These are phyloP conservation scores for Entonaema liquescens DNA, from an alignment of 495 filamentous ascomycete genomes.

Conservation along the genomic window DNA sequence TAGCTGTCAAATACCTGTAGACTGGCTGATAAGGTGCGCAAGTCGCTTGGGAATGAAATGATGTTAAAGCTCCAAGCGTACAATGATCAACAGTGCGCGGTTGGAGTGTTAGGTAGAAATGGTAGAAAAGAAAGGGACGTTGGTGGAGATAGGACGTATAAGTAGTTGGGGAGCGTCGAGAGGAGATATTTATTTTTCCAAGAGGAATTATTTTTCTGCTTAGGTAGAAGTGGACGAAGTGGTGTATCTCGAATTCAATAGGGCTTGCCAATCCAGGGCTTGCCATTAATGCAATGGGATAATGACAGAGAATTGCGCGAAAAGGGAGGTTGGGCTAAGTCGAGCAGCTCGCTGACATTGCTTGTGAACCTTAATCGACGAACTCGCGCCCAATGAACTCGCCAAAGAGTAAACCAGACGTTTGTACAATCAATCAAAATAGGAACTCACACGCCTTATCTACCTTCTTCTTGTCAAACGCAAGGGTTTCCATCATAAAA, in stretches of 20 bases:
- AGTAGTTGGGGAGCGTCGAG: not conserved
- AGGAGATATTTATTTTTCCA: not conserved
- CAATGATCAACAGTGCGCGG: not conserved
- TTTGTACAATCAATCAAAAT: not conserved
- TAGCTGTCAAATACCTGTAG: not conserved
- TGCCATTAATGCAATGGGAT: not conserved
- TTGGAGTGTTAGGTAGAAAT: not conserved
- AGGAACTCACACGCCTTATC: not conserved
- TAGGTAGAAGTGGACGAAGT: not conserved
- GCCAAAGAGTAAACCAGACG: not conserved
- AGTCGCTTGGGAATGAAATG: not conserved
- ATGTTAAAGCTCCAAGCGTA: not conserved
- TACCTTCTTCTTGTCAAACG: not conserved
- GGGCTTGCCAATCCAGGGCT: not conserved
- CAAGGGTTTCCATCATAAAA: not conserved
- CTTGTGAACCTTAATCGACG: slow-evolving; percentile 3
- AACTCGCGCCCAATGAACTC: not conserved
- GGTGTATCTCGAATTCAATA: slow-evolving; percentile 3
- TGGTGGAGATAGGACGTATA: not conserved
- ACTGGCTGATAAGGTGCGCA: not conserved
- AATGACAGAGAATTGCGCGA: not conserved
- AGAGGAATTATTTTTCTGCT: not conserved
- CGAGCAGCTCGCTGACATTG: slow-evolving; percentile 5
- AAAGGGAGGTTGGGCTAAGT: slow-evolving; percentile 6
- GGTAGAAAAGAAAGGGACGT: not conserved